Percentiles rank a stretch among this genome's conserved stretches.
Evolutionary conservation across 225 moss, liverwort and hornwort species (phyloP).

Genomic region (Thuidium tamariscinum): DNA sequence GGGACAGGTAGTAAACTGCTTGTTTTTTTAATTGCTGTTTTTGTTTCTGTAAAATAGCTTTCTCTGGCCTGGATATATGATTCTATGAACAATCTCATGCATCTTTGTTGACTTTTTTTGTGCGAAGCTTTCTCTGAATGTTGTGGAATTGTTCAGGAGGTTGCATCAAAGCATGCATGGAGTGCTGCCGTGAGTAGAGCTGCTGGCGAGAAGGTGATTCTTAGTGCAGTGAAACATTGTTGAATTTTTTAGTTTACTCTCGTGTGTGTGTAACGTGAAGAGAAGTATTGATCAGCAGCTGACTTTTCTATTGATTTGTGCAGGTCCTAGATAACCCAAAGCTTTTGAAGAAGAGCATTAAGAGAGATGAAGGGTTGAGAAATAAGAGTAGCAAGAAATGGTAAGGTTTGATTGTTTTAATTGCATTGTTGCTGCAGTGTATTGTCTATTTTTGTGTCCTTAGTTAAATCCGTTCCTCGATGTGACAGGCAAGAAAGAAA

Average conservation of each 20-base stretch:
- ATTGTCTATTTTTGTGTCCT: neutral
- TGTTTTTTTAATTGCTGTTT: neutral
- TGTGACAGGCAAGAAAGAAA: slow-evolving; percentile 80
- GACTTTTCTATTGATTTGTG: neutral
- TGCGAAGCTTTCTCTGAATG: neutral
- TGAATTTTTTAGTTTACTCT: no score
- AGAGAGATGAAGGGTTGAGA: slow-evolving; percentile 67
- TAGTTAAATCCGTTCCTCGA: neutral
- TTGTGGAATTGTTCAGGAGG: slow-evolving; percentile 35
- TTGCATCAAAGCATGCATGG: slow-evolving; percentile 75
- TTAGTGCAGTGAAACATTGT: neutral
- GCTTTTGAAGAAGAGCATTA: slow-evolving; percentile 89
- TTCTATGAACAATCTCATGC: neutral
- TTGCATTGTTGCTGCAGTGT: neutral
- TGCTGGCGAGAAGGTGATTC: slow-evolving; percentile 80
- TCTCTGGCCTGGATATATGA: neutral
- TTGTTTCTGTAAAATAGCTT: neutral
- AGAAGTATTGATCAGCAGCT: neutral
- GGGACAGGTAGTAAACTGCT: slow-evolving; percentile 47
- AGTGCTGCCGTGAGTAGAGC: slow-evolving; percentile 84
- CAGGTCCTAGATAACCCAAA: slow-evolving; percentile 91
- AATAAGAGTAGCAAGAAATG: slow-evolving; percentile 80
- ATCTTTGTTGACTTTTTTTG: neutral
- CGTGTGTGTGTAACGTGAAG: neutral
- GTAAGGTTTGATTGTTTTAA: slow-evolving; percentile 18